These are phyloP conservation scores for Ceratobasidium papillatum DNA, from an alignment of 1,284 basidiomycete species.

Conservation along the genomic window DNA sequence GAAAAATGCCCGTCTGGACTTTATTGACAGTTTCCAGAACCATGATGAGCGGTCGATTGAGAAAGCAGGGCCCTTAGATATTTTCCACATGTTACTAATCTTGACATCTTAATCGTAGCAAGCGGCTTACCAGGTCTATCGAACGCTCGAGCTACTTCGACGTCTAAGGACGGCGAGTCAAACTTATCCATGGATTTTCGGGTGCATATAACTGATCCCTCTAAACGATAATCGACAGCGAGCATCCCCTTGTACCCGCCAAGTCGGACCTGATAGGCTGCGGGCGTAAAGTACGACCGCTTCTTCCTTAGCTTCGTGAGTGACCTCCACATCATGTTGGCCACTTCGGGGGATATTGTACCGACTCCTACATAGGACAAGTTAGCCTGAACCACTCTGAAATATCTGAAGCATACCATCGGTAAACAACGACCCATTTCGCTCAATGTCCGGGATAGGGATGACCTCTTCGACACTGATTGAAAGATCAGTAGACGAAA, in stretches of 20 bases:
- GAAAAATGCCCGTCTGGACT: slow-evolving; percentile 62
- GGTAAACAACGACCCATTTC: slow-evolving; percentile 53
- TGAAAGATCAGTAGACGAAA: slow-evolving; percentile 72
- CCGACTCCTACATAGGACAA: slow-evolving; percentile 66
- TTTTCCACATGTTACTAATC: slow-evolving; percentile 34
- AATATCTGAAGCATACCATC: slow-evolving; percentile 52
- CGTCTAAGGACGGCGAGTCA: slow-evolving; percentile 57
- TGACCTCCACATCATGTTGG: slow-evolving; percentile 61
- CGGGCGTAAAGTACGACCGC: slow-evolving; percentile 50
- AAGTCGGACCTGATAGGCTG: slow-evolving; percentile 49
- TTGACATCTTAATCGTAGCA: slow-evolving; percentile 59
- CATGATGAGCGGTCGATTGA: slow-evolving; percentile 67
- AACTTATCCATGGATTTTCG: slow-evolving; percentile 73
- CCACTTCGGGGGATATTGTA: slow-evolving; percentile 67
- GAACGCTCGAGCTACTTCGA: slow-evolving; percentile 73
- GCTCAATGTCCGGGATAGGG: slow-evolving; percentile 58
- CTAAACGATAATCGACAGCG: slow-evolving; percentile 61
- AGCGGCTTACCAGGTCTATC: slow-evolving; percentile 63
- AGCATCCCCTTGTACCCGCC: slow-evolving; percentile 60
- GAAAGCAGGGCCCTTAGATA: slow-evolving; percentile 40
- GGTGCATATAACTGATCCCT: slow-evolving; percentile 57
- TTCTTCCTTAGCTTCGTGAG: slow-evolving; percentile 55
- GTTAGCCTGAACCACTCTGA: neutral
- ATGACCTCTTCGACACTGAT: slow-evolving; percentile 64
- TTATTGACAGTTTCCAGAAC: slow-evolving; percentile 64